Evolutionary conservation across 179 eudicot species (phyloP), one percentile per base, ranked within the genome.

Genomic region (Heliamphora pulchella): DNA sequence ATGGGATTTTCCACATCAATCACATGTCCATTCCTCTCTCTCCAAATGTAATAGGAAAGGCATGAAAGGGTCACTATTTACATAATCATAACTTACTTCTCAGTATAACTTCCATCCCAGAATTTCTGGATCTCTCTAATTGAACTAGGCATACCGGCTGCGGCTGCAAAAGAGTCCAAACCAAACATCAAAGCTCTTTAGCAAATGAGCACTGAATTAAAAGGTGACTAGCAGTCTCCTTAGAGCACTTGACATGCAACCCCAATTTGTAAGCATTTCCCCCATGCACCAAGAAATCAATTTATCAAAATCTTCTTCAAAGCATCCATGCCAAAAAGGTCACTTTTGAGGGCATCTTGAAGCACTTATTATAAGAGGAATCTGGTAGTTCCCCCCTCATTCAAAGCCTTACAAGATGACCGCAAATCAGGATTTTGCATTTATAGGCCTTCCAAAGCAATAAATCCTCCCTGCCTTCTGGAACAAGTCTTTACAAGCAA

Each of bases 401-500:
- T 47, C 54, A 0, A 70, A 70, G 8, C 74, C 31, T 15, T 41
- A 44, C 3, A 13, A 39, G 48, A 41, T 41, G 47, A 46, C 53
- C 43, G 46, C 54, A 47, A 44, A 44, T 31, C 1, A 14, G 15
- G 2, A 46, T 17, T 70, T 14, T 70, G 20, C n/a, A 31, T 41
- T 59, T n/a, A n/a, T 41, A 41, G 6, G n/a, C n/a, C 8, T 41
- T 39, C 48, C 43, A 41, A 66, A 66, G 71, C 10, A 41, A 46
- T 22, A 66, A 31, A 67, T 67, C 71, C 54, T 67, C 71, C 71
- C 71, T 31, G 1, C 71, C 47, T 67, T 67, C 71, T 41, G 39
- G 48, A 67, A 41, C n/a, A 11, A 43, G 47, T 13, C 48, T 46
- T 10, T 66, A 11, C 71, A 0, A 31, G 31, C 31, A 31, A 31